Base-by-base conservation (phyloP, 108 stramenopile genomes). In the Discostella pseudostelligera region DNA sequence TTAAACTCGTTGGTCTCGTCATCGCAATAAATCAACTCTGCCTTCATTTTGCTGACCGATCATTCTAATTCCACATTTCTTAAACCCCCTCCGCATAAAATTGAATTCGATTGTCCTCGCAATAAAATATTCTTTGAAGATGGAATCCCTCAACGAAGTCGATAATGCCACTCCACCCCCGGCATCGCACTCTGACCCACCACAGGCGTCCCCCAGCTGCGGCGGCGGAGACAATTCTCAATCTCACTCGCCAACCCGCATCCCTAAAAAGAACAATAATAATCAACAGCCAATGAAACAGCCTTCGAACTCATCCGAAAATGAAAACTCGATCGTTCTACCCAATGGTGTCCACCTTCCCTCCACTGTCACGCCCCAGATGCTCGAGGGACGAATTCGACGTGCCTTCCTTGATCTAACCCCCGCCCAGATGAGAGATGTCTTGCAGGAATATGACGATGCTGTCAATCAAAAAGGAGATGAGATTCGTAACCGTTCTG, bases 371-470 rank as follows among this genome's bases (percentile, higher is more conserved):
- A 68, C 76, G 14, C 71, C 76, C 3, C 49, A 59, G 45, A 25
- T 78, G 25, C 45, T 78, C 11, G 54, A 57, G 5, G 39, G 67
- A 17, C 25, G 65, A 21, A 25, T 57, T 22, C 50, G 44, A 4
- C 55, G 44, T 6, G 16, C 55, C 7, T 48, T 71, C 26, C 39
- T 56, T 19, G 17, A 59, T 35, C 56, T 93, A 24, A 72, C 88
- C 16, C 47, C 70, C 13, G 29, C 79, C 14, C 71, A 85, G 16
- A 84, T 86, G 65, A 87, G 79, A 39, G 87, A 93, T 56, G 85
- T 87, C 22, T 75, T 93, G 2, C 10, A 16, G 0, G 92, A 93
- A 61, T 90, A 85, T 46, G 87, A 93, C 39, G 83, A 85, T 32
- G 92, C 92, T 11, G 77, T 90, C 16, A 65, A 79, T 44, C 69